Percentiles rank a stretch among this genome's conserved stretches.
Evolutionary conservation across 305 asterid genomes (phyloP).

Genomic region (Rubia balearica): DNA sequence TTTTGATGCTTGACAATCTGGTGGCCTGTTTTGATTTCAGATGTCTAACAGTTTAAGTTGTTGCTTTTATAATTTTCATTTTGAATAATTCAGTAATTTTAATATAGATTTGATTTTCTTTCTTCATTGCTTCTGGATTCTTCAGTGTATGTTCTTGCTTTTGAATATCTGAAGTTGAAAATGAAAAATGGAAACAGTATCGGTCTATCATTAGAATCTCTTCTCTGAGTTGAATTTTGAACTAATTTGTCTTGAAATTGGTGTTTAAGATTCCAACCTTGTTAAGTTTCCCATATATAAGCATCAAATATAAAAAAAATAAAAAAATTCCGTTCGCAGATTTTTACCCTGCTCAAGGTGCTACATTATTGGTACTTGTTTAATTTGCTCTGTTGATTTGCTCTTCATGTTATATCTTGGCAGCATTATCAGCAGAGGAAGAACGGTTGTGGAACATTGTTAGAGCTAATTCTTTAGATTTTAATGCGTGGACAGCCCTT

Average conservation of each 20-base stretch:
- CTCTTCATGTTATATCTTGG: constrained; percentile 15
- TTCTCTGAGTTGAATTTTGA: neutral
- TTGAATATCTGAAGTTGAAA: neutral
- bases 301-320: too few relatives aligned
- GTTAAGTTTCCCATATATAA: neutral
- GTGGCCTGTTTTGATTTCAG: too few relatives aligned
- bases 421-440: constrained; percentile 84
- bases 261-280: neutral
- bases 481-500: constrained; percentile 88
- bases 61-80: neutral
- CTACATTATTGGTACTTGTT: neutral
- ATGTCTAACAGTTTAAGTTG: neutral
- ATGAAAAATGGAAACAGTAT: neutral
- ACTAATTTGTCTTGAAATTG: constrained; percentile 1
- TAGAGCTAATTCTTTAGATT: constrained; percentile 75
- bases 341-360: neutral
- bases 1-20: neutral
- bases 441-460: constrained; percentile 95
- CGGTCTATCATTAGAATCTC: neutral
- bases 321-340: neutral
- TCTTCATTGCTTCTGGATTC: neutral
- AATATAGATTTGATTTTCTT: neutral
- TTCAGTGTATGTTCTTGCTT: neutral
- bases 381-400: neutral
- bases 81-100: neutral